Base-by-base conservation (phyloP, 805 yeast genomes). In the Kluyveromyces nonfermentans region DNA sequence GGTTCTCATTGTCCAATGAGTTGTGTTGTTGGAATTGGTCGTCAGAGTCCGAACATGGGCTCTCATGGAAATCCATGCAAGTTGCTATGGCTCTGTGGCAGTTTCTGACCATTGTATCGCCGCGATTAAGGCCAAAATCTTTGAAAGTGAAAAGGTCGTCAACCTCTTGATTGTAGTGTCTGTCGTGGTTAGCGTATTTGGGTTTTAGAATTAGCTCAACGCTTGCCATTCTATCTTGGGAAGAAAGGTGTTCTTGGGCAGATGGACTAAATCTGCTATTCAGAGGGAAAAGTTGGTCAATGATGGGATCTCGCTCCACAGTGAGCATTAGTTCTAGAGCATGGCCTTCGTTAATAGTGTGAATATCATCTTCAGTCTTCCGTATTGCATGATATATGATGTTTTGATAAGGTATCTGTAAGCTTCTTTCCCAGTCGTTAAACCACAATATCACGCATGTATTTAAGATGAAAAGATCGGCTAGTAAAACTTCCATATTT, bases 391-490 rank as follows among this genome's bases (percentile, higher is more conserved):
- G 68, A 48, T 59, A 63, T 28, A 60, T 43, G 1, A 62, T 50
- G 37, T 53, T 54, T 6, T 49, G 46, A 49, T 67, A 69, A 8
- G 67, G 65, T 2, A 69, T 41, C 39, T 68, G 67, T 5, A 70
- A 33, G 0, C 74, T 74, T 22, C 56, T 61, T 3, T 57, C 59
- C 28, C 57, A 44, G 7, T 53, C 51, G 25, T 56, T 54, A 35
- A 70, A 60, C 75, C 75, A 71, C 2, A 70, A 45, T 1, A 70
- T 50, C 3, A 71, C 48, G 10, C 64, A 60, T 5, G 62, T 54
- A 40, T 63, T 64, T 40, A 70, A 40, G 1, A 67, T 65, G 50
- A 68, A 71, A 3, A 71, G 35, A 42, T 70, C 74, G 9, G 55
- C 56, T 16, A 48, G 34, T 28, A 51, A 57, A 17, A 53, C 33